Conservation (phyloP, 352 stramenopile species). For the Globisporangium camurandrum region DNA sequence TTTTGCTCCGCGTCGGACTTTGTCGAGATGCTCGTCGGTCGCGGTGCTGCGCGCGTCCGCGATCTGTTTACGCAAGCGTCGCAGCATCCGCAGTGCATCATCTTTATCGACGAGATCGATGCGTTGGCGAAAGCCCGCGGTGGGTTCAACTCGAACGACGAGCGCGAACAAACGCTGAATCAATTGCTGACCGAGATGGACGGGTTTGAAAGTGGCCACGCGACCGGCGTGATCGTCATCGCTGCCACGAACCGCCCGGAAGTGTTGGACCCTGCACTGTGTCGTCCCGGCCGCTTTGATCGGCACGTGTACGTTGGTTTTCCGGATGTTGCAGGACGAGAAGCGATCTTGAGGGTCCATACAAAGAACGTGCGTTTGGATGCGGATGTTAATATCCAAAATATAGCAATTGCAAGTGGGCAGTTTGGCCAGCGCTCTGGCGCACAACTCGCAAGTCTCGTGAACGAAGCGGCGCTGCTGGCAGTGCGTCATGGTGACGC, state of each 20-base stretch:
- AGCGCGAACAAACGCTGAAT: slow-evolving; percentile 95
- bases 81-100: slow-evolving; percentile 93
- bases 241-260: slow-evolving; percentile 95
- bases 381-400: slow-evolving; percentile 38
- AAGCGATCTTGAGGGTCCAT: slow-evolving; percentile 71
- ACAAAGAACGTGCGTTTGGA: slow-evolving; percentile 50
- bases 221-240: slow-evolving; percentile 92
- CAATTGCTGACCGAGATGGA: slow-evolving; percentile 88
- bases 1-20: slow-evolving; percentile 96
- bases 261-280: slow-evolving; percentile 94
- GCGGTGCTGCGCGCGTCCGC: slow-evolving; percentile 90
- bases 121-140: slow-evolving; percentile 85
- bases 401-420: slow-evolving; percentile 48
- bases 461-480: slow-evolving; percentile 78
- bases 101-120: slow-evolving; percentile 98
- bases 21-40: slow-evolving; percentile 95
- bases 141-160: slow-evolving; percentile 89
- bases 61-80: slow-evolving; percentile 92
- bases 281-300: slow-evolving; percentile 94
- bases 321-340: slow-evolving; percentile 87
- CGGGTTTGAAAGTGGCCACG: slow-evolving; percentile 89
- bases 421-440: slow-evolving; percentile 56
- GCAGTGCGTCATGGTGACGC: slow-evolving; percentile 63
- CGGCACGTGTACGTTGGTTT: slow-evolving; percentile 94
- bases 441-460: slow-evolving; percentile 68